Evolutionary conservation across 2,329 filamentous ascomycete genomes (phyloP), one percentile per base, ranked within the genome.

Genomic region (Fusarium neocosmosporiellum): DNA sequence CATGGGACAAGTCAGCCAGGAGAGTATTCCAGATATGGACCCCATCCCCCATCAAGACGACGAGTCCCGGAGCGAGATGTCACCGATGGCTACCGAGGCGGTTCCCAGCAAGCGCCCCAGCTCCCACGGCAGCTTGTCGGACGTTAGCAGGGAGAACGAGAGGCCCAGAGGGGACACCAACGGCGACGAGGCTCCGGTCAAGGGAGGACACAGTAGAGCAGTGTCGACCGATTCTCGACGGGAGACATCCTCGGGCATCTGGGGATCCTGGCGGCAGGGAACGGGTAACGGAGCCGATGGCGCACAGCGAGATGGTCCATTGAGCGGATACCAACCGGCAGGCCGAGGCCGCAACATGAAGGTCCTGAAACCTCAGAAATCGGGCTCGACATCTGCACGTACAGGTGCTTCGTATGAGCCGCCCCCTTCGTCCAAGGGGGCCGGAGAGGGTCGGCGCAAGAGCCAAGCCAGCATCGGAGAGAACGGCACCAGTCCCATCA

Each of bases 301-400:
- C 76, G 83, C 84, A 11, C 80, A 81, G n/a, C 88, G 86, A 65
- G 89, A 83, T 72, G 82, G 83, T 3, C 87, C 87, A 62, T 81
- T 89, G 73, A 91, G 90, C 75, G 91, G 91, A 29, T 94, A 94
- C 78, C 92, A 94, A 79, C 92, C 91, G 75, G 86, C 91, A 72
- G 83, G 90, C 78, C 86, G 90, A 55, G 83, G 85, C 18, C 89
- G 93, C 58, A 91, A 91, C 59, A 98, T 98, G 93, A 98, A 98
- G 84, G 92, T 98, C 2, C 86, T 98, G 60, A 94, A 95, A 78
- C 91, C 96, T 1, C 88, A 88, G 64, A 96, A 94, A 80, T 86
- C 91, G 7, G 83, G 83, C 24, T 88, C 91, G 0, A 83, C 84
- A 2, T 86, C 87, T 13, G 83, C 84, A 2, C 85, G 85, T 66